Evolutionary conservation across 2,329 filamentous ascomycete species (phyloP), one percentile per base, ranked within the genome.

Genomic region (Talaromyces sp.): DNA sequence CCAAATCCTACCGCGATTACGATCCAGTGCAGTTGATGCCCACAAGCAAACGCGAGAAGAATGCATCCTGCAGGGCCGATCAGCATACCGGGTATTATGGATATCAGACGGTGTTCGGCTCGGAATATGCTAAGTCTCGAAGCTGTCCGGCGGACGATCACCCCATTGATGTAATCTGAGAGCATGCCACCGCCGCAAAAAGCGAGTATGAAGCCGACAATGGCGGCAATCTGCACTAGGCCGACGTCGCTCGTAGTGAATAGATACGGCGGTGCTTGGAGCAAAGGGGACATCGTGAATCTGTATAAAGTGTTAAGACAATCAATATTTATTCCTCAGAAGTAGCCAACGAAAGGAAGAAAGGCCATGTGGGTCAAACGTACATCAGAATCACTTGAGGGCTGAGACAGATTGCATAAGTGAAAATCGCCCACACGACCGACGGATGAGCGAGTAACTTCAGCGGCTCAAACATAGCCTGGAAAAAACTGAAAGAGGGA

Each of bases 181-280:
- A 61, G 41, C 7, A 47, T 47, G 5, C 58, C 58, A n/a, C 58
- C 58, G 24, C 58, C 58, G 37, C 22, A 50, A n/a, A 39, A 61
- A 22, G 58, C 58, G n/a, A 61, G 33, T 31, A 61, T 19, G 19
- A 61, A 61, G 41, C 58, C 58, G 41, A 61, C 14, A 24, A 61
- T 61, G 11, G 58, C 58, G 19, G 58, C 58, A 22, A 61, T 31
- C 41, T 61, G 58, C 58, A 61, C 49, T n/a, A 61, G 35, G 47
- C 58, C 58, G 37, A 61, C 47, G 22, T 49, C 47, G 11, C 33
- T 43, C 14, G n/a, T 47, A 13, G 37, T 10, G 58, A 61, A 47
- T 39, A 49, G 24, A 43, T 47, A 61, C 22, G 58, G 58, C 47
- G 58, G 41, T 33, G 41, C 58, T 22, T 43, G 19, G 27, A 61